Conservation (phyloP, 352 stramenopile genomes). For the Ochromonadaceae sp. region DNA sequence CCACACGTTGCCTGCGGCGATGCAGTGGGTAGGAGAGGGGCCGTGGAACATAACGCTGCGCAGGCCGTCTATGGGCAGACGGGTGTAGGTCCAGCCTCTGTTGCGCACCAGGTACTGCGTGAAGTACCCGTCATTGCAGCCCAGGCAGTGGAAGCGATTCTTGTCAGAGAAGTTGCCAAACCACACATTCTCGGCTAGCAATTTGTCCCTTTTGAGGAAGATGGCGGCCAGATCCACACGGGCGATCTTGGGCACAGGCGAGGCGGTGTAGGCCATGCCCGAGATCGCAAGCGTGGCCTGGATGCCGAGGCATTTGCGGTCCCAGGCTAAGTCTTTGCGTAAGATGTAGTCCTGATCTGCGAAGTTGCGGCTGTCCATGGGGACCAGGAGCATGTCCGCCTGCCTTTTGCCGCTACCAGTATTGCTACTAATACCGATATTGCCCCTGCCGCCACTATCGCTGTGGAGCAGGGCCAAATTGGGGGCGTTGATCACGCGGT, state of each 20-base stretch:
- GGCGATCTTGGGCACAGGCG: neutral
- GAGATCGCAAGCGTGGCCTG: neutral
- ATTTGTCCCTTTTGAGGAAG: neutral
- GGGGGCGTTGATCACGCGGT: neutral
- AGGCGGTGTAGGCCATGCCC: neutral
- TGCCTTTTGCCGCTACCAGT: too few species aligned
- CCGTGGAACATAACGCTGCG: neutral
- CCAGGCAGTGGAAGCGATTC: neutral
- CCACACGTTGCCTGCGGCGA: neutral
- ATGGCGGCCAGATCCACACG: neutral
- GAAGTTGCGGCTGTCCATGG: neutral
- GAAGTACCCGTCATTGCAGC: neutral
- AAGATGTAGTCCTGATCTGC: neutral
- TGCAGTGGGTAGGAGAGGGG: neutral
- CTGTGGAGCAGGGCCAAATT: too few species aligned
- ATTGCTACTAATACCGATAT: too few species aligned
- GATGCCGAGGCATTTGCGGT: neutral
- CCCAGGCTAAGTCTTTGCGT: neutral
- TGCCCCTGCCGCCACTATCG: too few species aligned
- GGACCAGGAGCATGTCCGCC: neutral
- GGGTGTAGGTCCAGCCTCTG: neutral
- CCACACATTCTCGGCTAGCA: neutral
- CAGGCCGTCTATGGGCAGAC: neutral
- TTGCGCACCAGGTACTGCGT: neutral
- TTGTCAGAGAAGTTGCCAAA: neutral